phyloP scores from a whole-genome alignment of 23 red algal genomes.

The Agarophyton chilense region DNA sequence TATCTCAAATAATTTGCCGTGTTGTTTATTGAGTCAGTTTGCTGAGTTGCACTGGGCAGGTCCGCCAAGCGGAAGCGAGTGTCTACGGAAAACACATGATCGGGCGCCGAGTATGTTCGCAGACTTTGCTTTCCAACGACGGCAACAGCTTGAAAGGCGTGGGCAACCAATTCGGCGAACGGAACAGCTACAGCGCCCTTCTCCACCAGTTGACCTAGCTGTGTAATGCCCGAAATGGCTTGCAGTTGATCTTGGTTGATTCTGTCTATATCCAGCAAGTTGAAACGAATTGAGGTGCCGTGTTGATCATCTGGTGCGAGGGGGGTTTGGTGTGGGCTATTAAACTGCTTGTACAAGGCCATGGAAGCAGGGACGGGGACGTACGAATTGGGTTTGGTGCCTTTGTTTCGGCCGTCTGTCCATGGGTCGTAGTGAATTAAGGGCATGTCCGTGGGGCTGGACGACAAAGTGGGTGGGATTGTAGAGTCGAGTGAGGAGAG shows the following conservation, averaged over 20 bases:
- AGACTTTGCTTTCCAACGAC: conserved; percentile 16
- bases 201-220: conserved; percentile 5
- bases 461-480: not conserved
- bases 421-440: conserved; percentile 35
- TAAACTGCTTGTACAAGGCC: conserved; percentile 15
- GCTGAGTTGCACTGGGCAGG: not conserved
- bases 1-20: conserved; percentile 28
- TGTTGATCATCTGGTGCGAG: not conserved
- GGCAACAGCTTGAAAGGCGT: conserved; percentile 14
- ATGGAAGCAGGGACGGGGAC: conserved; percentile 25
- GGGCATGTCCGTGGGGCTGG: not conserved
- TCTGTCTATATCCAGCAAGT: conserved; percentile 1
- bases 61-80: not conserved
- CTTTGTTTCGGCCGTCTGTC: not conserved
- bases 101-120: not conserved
- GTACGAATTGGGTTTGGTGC: conserved; percentile 8
- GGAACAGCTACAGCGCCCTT: conserved; percentile 16
- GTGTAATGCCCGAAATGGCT: conserved; percentile 15
- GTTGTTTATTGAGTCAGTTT: not conserved
- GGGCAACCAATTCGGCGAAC: not conserved
- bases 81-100: conserved; percentile 31
- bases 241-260: conserved; percentile 3
- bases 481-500: not conserved
- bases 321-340: not conserved
- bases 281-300: conserved; percentile 6